Percentiles rank a stretch among this genome's conserved stretches.
Evolutionary conservation across 768 basidiomycete genomes (phyloP).

Genomic region (Hericium erinaceus): DNA sequence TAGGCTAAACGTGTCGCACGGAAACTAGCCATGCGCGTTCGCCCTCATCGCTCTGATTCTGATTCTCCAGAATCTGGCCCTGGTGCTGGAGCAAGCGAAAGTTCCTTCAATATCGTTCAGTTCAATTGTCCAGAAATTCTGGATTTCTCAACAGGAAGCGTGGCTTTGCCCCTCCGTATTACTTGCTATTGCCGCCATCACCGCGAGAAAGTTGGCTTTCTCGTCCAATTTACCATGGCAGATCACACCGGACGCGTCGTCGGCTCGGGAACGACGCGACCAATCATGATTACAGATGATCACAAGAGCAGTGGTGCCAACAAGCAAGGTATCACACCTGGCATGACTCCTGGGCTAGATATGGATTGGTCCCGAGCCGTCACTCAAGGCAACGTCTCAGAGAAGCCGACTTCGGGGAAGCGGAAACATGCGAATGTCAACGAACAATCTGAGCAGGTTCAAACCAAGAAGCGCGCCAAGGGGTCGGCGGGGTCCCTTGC

Average conservation of each 20-base stretch:
- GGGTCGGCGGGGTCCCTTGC: conserved; percentile 45
- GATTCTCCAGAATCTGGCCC: conserved; percentile 45
- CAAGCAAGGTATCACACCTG: not conserved
- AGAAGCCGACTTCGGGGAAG: conserved; percentile 22
- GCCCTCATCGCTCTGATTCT: conserved; percentile 69
- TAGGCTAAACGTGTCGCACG: conserved; percentile 85
- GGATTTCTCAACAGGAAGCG: conserved; percentile 82
- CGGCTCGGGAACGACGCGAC: conserved; percentile 72
- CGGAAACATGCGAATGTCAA: conserved; percentile 36
- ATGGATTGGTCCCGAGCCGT: conserved; percentile 39
- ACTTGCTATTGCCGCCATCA: conserved; percentile 99
- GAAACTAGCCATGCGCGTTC: conserved; percentile 77
- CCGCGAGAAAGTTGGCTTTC: conserved; percentile 92
- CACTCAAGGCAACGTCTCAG: conserved; percentile 3
- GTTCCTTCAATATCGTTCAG: conserved; percentile 80
- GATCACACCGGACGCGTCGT: conserved; percentile 73
- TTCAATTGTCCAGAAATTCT: conserved; percentile 91
- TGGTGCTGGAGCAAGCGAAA: conserved; percentile 45
- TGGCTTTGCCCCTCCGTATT: conserved; percentile 85
- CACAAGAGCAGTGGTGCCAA: conserved; percentile 71
- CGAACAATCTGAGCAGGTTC: conserved; percentile 14
- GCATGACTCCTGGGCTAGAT: conserved; percentile 12
- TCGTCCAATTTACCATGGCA: conserved; percentile 79
- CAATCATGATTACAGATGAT: conserved; percentile 99
- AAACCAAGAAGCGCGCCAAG: conserved; percentile 52